phyloP scores from a whole-genome alignment of 208 protist species.

The Leptomonas seymouri region DNA sequence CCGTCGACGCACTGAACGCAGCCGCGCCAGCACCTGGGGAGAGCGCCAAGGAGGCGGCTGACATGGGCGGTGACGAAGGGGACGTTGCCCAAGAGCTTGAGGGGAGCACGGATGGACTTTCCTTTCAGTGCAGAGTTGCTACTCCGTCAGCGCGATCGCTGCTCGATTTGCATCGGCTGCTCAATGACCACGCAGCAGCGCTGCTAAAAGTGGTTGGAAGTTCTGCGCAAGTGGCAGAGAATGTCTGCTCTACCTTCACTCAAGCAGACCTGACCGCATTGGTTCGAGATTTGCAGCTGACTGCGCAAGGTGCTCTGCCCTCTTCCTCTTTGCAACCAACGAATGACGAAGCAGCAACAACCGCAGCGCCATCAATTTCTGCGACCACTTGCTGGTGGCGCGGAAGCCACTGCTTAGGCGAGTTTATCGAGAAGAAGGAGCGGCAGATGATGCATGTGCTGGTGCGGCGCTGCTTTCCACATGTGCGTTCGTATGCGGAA shows the following conservation, averaged over 20 bases:
- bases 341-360: background rate
- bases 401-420: conserved; percentile 4
- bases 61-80: too few species aligned
- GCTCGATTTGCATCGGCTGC: background rate
- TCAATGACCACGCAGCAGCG: background rate
- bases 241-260: conserved; percentile 4
- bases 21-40: too few species aligned
- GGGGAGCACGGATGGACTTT: background rate
- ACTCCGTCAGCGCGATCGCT: background rate
- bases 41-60: too few species aligned
- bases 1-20: background rate
- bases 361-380: background rate
- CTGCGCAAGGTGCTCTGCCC: conserved; percentile 7
- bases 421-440: conserved; percentile 15
- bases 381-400: conserved; percentile 3
- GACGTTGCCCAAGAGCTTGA: too few species aligned
- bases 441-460: conserved; percentile 33
- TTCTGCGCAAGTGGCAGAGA: conserved; percentile 2
- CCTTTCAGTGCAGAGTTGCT: background rate
- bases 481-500: conserved; percentile 41
- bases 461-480: conserved; percentile 47
- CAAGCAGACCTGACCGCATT: conserved; percentile 7
- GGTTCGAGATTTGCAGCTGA: conserved; percentile 14
- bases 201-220: conserved; percentile 12
- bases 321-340: background rate